These are phyloP conservation scores for Xylaria flabelliformis DNA, from an alignment of 495 filamentous ascomycete species.

Conservation along the genomic window DNA sequence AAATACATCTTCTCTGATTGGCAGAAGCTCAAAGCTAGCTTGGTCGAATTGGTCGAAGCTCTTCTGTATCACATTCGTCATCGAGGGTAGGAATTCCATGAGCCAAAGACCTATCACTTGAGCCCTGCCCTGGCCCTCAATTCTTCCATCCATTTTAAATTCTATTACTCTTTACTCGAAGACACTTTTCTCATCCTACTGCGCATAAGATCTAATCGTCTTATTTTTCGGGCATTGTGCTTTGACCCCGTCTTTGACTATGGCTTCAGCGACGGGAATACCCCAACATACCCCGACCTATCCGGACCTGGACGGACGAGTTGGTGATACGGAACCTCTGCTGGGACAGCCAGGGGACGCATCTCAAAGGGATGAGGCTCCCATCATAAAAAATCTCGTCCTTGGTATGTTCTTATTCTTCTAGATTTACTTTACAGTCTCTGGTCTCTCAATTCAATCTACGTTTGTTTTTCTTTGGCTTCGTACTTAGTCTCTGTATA, in stretches of 20 bases:
- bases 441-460: not conserved
- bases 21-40: constrained; percentile 18
- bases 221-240: constrained; percentile 19
- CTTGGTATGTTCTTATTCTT: constrained; percentile 63
- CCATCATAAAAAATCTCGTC: constrained; percentile 73
- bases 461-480: constrained; percentile 8
- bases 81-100: constrained; percentile 20
- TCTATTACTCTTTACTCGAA: not conserved
- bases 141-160: not conserved
- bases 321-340: constrained; percentile 74
- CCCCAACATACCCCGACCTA: constrained; percentile 47
- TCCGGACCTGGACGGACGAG: constrained; percentile 37
- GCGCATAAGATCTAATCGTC: constrained; percentile 1
- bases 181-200: not conserved
- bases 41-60: not conserved
- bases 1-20: constrained; percentile 22
- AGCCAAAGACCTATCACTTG: constrained; percentile 5
- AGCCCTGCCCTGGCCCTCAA: not conserved
- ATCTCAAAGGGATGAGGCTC: constrained; percentile 66
- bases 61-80: constrained; percentile 13
- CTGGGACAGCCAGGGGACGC: constrained; percentile 77
- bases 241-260: constrained; percentile 40
- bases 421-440: constrained; percentile 3
- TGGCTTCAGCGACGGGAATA: constrained; percentile 64
- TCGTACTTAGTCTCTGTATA: not conserved